Conservation (phyloP, 2,329 filamentous ascomycete species). For the Coleophoma crateriformis region DNA sequence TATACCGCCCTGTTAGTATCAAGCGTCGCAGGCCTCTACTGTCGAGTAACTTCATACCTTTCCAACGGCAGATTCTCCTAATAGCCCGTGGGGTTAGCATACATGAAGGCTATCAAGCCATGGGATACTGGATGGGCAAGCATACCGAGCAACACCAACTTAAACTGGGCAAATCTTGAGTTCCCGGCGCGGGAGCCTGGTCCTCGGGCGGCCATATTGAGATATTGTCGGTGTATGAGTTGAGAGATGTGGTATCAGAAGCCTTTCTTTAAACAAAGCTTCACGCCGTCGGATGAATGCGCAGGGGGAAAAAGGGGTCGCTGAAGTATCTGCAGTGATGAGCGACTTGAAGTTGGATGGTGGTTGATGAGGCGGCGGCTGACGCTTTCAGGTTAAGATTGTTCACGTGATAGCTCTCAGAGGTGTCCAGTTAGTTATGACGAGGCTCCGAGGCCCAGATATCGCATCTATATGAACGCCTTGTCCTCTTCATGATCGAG, state of each 20-base stretch:
- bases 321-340: not conserved
- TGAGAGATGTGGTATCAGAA: too few relatives aligned
- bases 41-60: slow-evolving; percentile 58
- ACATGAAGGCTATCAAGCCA: too few relatives aligned
- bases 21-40: slow-evolving; percentile 2
- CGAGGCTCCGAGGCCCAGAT: not conserved
- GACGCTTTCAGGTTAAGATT: not conserved
- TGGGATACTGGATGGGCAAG: too few relatives aligned
- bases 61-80: slow-evolving; percentile 97
- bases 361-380: slow-evolving; percentile 1
- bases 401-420: slow-evolving; percentile 5
- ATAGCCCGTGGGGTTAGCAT: not conserved
- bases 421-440: not conserved
- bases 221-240: too few relatives aligned
- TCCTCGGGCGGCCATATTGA: slow-evolving; percentile 78
- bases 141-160: slow-evolving; percentile 92
- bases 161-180: slow-evolving; percentile 97
- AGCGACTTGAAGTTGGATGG: slow-evolving; percentile 2
- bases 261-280: too few relatives aligned
- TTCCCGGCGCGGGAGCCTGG: slow-evolving; percentile 58
- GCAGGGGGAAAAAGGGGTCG: too few relatives aligned
- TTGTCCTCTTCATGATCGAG: too few relatives aligned
- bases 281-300: too few relatives aligned
- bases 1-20: slow-evolving; percentile 32
- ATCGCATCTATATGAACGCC: not conserved